phyloP scores from a whole-genome alignment of 1,284 basidiomycete genomes.

The Ganoderma resinaceum region DNA sequence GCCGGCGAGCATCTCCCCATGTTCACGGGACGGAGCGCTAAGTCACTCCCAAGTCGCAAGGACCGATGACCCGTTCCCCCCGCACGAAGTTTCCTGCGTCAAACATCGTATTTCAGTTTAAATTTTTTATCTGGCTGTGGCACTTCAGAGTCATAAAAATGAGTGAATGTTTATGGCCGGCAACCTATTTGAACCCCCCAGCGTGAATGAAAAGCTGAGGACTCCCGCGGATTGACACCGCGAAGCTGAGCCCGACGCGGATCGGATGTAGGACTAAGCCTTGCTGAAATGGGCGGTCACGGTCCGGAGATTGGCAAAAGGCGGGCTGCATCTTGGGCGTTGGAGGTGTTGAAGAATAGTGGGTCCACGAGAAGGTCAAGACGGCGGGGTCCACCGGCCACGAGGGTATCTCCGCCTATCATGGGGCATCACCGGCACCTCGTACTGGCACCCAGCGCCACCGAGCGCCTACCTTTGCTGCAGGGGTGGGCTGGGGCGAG shows the following conservation, averaged over 20 bases:
- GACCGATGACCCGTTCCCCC: not conserved
- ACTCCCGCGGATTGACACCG: constrained; percentile 3
- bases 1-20: not conserved
- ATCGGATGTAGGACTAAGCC: constrained; percentile 6
- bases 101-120: not conserved
- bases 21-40: constrained; percentile 1
- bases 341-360: not conserved
- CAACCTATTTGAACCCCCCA: constrained; percentile 5
- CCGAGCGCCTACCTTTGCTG: not conserved
- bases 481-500: not conserved
- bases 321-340: constrained; percentile 4
- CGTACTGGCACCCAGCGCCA: not conserved
- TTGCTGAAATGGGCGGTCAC: not conserved
- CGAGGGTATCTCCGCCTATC: constrained; percentile 14
- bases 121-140: not conserved
- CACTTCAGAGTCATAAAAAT: not conserved
- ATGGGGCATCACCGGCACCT: not conserved
- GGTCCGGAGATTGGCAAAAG: constrained; percentile 9
- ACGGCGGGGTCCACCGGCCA: not conserved
- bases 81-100: not conserved
- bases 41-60: constrained; percentile 7
- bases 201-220: not conserved
- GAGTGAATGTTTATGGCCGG: not conserved
- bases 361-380: not conserved
- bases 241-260: not conserved